These are phyloP conservation scores for Millerozyma miso DNA, from an alignment of 805 yeast genomes.

Conservation along the genomic window DNA sequence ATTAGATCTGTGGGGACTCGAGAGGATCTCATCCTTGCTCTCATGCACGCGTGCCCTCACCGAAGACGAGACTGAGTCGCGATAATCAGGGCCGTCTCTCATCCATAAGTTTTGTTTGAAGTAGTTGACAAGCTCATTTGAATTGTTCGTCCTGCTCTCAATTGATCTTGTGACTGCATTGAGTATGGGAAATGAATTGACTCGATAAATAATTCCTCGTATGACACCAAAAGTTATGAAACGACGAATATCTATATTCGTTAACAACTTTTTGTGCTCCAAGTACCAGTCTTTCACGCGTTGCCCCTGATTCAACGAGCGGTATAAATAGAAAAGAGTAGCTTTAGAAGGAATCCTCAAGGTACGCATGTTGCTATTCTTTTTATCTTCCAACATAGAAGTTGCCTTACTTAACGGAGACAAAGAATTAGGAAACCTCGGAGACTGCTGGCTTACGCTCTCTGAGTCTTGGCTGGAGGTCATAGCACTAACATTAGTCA, in stretches of 20 bases:
- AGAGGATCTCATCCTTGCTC: slow-evolving; percentile 12
- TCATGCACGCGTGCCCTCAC: neutral
- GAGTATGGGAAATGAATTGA: slow-evolving; percentile 69
- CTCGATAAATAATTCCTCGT: slow-evolving; percentile 76
- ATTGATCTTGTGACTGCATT: slow-evolving; percentile 34
- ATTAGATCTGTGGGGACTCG: slow-evolving; percentile 19
- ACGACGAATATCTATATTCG: slow-evolving; percentile 74
- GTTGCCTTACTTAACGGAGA: slow-evolving; percentile 11
- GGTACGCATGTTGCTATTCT: slow-evolving; percentile 6
- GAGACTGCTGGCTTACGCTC: neutral
- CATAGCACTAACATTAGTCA: neutral
- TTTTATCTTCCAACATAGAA: slow-evolving; percentile 5
- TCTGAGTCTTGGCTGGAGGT: neutral
- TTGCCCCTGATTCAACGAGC: slow-evolving; percentile 74
- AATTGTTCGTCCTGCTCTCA: slow-evolving; percentile 24
- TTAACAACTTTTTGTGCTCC: slow-evolving; percentile 54
- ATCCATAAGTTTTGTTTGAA: slow-evolving; percentile 6
- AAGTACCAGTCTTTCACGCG: slow-evolving; percentile 78
- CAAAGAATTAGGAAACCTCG: slow-evolving; percentile 5
- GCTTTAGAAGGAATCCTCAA: slow-evolving; percentile 56
- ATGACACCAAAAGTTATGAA: slow-evolving; percentile 84
- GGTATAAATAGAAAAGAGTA: slow-evolving; percentile 65
- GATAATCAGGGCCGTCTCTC: slow-evolving; percentile 2
- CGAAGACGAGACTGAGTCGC: slow-evolving; percentile 5
- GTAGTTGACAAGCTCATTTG: slow-evolving; percentile 13